These are phyloP conservation scores for Phytophthora colocasiae DNA, from an alignment of 352 stramenopile species.

Conservation along the genomic window DNA sequence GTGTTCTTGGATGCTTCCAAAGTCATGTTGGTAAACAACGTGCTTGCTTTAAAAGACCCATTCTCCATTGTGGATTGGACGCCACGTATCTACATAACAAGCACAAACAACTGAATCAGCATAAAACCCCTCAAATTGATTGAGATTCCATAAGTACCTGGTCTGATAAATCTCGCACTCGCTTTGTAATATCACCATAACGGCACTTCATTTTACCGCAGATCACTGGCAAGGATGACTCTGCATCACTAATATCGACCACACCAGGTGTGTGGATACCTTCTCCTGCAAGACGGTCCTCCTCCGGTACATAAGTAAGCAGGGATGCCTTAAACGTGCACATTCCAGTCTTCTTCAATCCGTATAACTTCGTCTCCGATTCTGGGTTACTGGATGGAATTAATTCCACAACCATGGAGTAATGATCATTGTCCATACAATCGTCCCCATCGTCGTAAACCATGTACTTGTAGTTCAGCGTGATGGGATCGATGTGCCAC, in stretches of 20 bases:
- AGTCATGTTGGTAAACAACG: conserved; percentile 60
- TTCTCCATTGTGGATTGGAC: conserved; percentile 37
- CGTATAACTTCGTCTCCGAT: conserved; percentile 50
- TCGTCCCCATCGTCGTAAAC: conserved; percentile 79
- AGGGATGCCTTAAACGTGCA: conserved; percentile 66
- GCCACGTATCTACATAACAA: conserved; percentile 30
- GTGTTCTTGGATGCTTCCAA: conserved; percentile 60
- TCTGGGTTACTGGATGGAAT: conserved; percentile 51
- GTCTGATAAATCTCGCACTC: conserved; percentile 55
- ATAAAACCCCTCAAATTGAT: not conserved
- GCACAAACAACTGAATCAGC: conserved; percentile 7
- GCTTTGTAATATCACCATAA: conserved; percentile 57
- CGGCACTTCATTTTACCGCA: conserved; percentile 80
- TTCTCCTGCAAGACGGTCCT: conserved; percentile 44
- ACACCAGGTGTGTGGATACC: conserved; percentile 76
- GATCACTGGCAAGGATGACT: conserved; percentile 62
- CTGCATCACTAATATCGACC: conserved; percentile 65
- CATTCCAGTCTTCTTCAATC: conserved; percentile 60
- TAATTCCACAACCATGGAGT: conserved; percentile 61
- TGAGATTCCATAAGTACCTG: conserved; percentile 40
- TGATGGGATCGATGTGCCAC: conserved; percentile 83
- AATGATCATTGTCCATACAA: conserved; percentile 57
- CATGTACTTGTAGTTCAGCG: conserved; percentile 80
- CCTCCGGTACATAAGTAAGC: conserved; percentile 52
- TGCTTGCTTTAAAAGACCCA: conserved; percentile 24